phyloP scores from a whole-genome alignment of 2,329 filamentous ascomycete species.

The Trichophyton equinum region DNA sequence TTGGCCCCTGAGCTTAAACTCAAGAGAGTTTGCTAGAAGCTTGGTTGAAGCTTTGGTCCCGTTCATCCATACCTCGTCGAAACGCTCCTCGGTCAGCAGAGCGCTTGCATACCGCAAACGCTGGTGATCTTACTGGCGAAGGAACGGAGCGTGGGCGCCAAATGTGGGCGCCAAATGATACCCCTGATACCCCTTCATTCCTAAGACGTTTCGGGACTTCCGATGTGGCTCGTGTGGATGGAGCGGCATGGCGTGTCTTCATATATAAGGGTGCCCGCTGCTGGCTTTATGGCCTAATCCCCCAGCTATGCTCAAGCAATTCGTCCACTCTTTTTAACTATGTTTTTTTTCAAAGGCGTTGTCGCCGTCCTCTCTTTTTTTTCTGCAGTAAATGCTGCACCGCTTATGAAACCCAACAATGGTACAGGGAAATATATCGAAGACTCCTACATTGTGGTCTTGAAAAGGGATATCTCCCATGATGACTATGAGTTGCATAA shows the following conservation, averaged over 20 bases:
- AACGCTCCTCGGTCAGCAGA: no score
- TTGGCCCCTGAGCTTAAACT: no score
- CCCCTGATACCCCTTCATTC: no score
- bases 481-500: slow-evolving; percentile 4
- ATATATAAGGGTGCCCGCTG: background rate
- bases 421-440: background rate
- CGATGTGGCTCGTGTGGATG: no score
- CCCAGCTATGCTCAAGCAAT: background rate
- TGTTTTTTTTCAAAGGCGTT: background rate
- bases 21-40: no score
- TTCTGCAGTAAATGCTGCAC: slow-evolving; percentile 2
- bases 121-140: no score
- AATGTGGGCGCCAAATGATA: no score
- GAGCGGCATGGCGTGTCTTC: background rate
- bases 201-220: no score
- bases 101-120: no score
- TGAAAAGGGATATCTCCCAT: slow-evolving; percentile 7
- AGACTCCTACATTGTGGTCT: slow-evolving; percentile 8
- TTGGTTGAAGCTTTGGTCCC: no score
- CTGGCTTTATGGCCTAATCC: background rate
- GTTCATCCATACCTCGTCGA: no score
- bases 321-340: background rate
- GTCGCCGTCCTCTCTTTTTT: background rate
- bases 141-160: no score
- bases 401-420: background rate